phyloP scores from a whole-genome alignment of 345 rosid species.

The Eucalyptus pumila region DNA sequence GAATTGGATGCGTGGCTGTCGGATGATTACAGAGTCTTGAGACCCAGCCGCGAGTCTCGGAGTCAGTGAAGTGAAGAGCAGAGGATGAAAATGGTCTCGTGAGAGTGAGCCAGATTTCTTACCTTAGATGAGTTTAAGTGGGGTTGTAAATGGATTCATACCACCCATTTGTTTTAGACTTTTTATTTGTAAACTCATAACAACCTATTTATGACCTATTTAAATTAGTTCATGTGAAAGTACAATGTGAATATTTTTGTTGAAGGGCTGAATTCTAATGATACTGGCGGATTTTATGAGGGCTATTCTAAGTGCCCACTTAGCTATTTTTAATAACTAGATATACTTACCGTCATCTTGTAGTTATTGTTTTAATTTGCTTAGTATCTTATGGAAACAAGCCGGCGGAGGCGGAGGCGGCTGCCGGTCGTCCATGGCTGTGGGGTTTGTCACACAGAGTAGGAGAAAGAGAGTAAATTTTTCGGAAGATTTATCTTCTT shows the following conservation, averaged over 20 bases:
- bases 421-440: neutral
- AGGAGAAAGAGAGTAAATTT: neutral
- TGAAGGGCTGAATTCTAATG: neutral
- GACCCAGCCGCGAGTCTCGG: too few species aligned
- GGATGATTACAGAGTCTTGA: too few species aligned
- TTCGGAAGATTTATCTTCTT: neutral
- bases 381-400: too few species aligned
- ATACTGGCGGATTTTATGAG: neutral
- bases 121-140: neutral
- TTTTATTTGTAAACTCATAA: neutral
- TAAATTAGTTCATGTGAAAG: neutral
- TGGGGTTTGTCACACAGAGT: neutral
- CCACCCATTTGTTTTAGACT: neutral
- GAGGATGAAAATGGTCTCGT: too few species aligned
- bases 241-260: neutral
- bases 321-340: neutral
- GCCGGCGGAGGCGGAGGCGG: neutral
- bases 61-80: too few species aligned
- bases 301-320: neutral
- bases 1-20: too few species aligned
- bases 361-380: neutral
- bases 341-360: neutral
- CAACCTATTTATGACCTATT: neutral
- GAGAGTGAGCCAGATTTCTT: too few species aligned
- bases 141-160: neutral